These are phyloP conservation scores for Pseudovirgaria hyperparasitica DNA, from an alignment of 2,329 filamentous ascomycete genomes.

Conservation along the genomic window DNA sequence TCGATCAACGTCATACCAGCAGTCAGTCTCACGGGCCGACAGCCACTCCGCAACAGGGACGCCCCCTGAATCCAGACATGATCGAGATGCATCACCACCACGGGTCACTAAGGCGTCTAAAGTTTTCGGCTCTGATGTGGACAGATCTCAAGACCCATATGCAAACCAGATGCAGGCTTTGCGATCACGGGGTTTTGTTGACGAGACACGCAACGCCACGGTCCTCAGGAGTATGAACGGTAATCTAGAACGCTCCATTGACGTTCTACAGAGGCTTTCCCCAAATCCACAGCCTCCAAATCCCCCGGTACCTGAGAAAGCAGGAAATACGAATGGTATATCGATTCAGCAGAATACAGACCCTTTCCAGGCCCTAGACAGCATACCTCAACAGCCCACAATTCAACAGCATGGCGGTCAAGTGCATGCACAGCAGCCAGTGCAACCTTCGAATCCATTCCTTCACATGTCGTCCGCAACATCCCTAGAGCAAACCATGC, in stretches of 20 bases:
- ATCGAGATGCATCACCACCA: conserved; percentile 21
- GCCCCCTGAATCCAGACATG: conserved; percentile 48
- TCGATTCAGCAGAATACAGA: no score
- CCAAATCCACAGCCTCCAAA: no score
- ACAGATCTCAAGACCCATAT: conserved; percentile 41
- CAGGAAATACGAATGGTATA: no score
- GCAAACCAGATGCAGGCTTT: conserved; percentile 67
- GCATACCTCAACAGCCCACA: no score
- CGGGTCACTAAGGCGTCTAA: conserved; percentile 50
- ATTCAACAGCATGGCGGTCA: conserved; percentile 31
- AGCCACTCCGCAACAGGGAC: conserved; percentile 62
- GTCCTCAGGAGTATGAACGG: conserved; percentile 75
- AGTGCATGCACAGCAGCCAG: conserved; percentile 20
- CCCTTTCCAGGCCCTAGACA: no score
- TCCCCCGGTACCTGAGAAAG: no score
- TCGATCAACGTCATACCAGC: no score
- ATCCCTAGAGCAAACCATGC: conserved; percentile 55
- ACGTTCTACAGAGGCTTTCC: conserved; percentile 73
- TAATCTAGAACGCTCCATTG: conserved; percentile 74
- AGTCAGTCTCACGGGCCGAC: no score
- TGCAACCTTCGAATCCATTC: conserved; percentile 13
- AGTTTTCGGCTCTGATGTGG: conserved; percentile 56
- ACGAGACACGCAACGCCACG: conserved; percentile 67
- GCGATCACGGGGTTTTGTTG: conserved; percentile 82
- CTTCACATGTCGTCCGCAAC: conserved; percentile 12